phyloP scores from a whole-genome alignment of 2,329 filamentous ascomycete genomes.

The Phaeomoniella chlamydospora region DNA sequence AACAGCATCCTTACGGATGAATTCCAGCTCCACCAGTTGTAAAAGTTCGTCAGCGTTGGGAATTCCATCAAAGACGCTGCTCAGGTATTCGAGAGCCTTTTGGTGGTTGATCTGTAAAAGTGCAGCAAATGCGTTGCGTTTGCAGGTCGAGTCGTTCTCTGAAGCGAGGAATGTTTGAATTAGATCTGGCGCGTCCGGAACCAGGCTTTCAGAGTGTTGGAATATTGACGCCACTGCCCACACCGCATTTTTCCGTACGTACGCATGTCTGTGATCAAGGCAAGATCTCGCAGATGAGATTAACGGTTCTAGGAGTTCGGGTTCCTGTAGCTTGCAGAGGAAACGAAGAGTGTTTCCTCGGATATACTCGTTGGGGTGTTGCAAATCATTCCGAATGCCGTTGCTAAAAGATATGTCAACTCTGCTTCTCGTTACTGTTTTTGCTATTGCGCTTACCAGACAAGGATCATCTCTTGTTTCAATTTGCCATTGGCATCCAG shows the following conservation, averaged over 20 bases:
- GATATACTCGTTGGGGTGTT: slow-evolving; percentile 97
- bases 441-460: slow-evolving; percentile 54
- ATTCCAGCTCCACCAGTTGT: slow-evolving; percentile 87
- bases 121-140: slow-evolving; percentile 92
- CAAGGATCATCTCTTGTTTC: slow-evolving; percentile 98
- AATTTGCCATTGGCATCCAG: slow-evolving; percentile 83
- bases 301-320: slow-evolving; percentile 90
- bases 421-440: slow-evolving; percentile 1
- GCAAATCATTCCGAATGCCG: slow-evolving; percentile 91
- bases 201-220: slow-evolving; percentile 77
- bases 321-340: slow-evolving; percentile 86
- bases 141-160: slow-evolving; percentile 90
- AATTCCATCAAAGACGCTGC: slow-evolving; percentile 80
- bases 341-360: slow-evolving; percentile 96
- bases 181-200: slow-evolving; percentile 89
- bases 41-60: slow-evolving; percentile 88
- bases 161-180: slow-evolving; percentile 77
- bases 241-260: slow-evolving; percentile 95
- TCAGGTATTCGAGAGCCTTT: slow-evolving; percentile 77
- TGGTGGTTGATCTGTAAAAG: slow-evolving; percentile 85
- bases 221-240: slow-evolving; percentile 89
- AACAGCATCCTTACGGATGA: slow-evolving; percentile 94
- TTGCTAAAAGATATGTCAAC: slow-evolving; percentile 45
- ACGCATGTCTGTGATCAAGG: slow-evolving; percentile 90
- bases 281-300: slow-evolving; percentile 84